Evolutionary conservation across 371 early-diverging fungal genomes (phyloP).

Genomic region (Batkoa obscura): DNA sequence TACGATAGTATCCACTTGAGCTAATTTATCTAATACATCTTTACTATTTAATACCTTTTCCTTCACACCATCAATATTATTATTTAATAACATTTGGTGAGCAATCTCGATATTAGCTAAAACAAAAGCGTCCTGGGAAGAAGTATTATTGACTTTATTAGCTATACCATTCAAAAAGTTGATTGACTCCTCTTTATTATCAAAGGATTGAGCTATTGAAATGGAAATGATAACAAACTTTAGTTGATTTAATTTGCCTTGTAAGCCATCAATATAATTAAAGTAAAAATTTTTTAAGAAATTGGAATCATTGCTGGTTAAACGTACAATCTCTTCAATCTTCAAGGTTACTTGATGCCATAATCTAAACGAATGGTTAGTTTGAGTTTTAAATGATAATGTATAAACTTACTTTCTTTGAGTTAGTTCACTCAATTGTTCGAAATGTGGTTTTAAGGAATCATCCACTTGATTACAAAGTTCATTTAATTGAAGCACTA

Average conservation of each 20-base stretch:
- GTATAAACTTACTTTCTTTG: no score
- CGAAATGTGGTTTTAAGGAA: not conserved
- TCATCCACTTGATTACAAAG: not conserved
- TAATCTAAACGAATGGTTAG: no score
- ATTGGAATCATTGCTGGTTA: no score
- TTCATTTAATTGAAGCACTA: no score
- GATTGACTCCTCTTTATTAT: slow-evolving; percentile 44
- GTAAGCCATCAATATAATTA: slow-evolving; percentile 82
- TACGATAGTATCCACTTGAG: slow-evolving; percentile 70
- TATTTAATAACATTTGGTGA: slow-evolving; percentile 48
- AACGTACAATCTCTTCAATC: slow-evolving; percentile 49
- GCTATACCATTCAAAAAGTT: slow-evolving; percentile 41
- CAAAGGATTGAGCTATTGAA: slow-evolving; percentile 50
- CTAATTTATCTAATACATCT: slow-evolving; percentile 57
- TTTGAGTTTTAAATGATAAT: no score
- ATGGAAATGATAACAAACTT: slow-evolving; percentile 66
- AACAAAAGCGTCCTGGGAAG: slow-evolving; percentile 62
- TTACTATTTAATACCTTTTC: slow-evolving; percentile 69
- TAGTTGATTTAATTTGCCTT: slow-evolving; percentile 79
- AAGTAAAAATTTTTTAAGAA: no score
- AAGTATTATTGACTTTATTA: slow-evolving; percentile 42
- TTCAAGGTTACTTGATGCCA: slow-evolving; percentile 91
- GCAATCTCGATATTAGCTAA: slow-evolving; percentile 75
- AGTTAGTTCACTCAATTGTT: not conserved
- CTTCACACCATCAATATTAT: slow-evolving; percentile 60